Conservation (phyloP, 306 rosid species). For the Pyrus pyrifolia region DNA sequence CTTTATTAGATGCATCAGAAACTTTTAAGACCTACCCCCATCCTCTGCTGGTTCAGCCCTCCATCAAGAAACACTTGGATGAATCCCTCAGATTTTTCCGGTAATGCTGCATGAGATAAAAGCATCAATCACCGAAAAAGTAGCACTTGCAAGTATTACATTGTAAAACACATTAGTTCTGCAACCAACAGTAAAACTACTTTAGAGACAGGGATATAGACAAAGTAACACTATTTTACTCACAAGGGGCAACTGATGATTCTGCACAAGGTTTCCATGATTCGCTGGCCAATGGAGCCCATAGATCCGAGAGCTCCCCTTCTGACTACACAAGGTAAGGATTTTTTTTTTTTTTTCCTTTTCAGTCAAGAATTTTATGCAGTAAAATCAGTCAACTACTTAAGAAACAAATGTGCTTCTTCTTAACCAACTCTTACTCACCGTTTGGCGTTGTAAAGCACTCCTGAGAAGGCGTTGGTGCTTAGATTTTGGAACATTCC, state of each 20-base stretch:
- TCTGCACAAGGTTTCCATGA: conserved; percentile 61
- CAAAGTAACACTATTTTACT: conserved; percentile 15
- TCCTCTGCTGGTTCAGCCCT: conserved; percentile 97
- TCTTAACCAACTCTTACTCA: conserved; percentile 40
- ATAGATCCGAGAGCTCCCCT: conserved; percentile 49
- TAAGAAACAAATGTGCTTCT: conserved; percentile 13
- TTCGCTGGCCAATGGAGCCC: conserved; percentile 65
- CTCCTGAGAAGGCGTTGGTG: conserved; percentile 76
- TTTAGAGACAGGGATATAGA: neutral
- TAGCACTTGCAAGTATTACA: neutral
- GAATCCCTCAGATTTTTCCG: conserved; percentile 71
- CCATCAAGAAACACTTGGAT: conserved; percentile 96
- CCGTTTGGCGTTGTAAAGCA: conserved; percentile 69
- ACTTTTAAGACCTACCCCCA: conserved; percentile 73
- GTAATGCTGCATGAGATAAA: conserved; percentile 53
- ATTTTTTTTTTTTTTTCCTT: neutral
- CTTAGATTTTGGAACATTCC: conserved; percentile 69
- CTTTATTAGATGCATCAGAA: neutral
- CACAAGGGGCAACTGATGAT: conserved; percentile 47
- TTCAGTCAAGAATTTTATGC: neutral
- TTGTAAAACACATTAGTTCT: neutral
- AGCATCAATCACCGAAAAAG: conserved; percentile 8
- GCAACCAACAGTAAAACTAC: neutral
- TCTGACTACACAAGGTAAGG: conserved; percentile 41
- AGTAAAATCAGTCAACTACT: neutral